Conservation (phyloP, 1,139 yeast species). For the Taphrina confusa region DNA sequence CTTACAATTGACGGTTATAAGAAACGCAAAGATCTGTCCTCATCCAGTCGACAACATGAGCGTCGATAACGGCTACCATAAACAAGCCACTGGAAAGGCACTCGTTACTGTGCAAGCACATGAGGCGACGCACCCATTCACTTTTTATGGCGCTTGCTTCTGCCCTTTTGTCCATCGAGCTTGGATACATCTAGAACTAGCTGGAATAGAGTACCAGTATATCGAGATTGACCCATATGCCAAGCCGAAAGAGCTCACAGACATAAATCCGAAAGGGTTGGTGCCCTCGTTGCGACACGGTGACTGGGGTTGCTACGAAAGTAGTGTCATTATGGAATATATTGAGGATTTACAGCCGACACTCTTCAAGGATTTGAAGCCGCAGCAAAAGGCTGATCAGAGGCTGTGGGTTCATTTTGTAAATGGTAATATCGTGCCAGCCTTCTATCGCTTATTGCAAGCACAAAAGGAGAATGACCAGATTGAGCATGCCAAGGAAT, state of each 20-base stretch:
- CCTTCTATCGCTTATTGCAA: constrained; percentile 32
- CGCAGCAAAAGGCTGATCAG: constrained; percentile 20
- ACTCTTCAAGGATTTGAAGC: background rate
- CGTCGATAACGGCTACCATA: constrained; percentile 29
- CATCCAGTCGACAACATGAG: constrained; percentile 1
- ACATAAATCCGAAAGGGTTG: constrained; percentile 31
- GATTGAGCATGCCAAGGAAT: constrained; percentile 16
- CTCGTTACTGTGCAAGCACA: constrained; percentile 16
- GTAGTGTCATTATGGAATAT: constrained; percentile 31
- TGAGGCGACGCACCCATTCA: background rate
- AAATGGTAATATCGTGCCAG: constrained; percentile 22
- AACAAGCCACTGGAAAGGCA: constrained; percentile 20
- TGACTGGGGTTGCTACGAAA: constrained; percentile 21
- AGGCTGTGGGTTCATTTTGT: constrained; percentile 16
- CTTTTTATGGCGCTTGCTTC: constrained; percentile 33
- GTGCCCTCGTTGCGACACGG: constrained; percentile 31
- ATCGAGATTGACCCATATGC: constrained; percentile 33
- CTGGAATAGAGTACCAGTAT: constrained; percentile 19
- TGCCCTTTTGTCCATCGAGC: constrained; percentile 36
- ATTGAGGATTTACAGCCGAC: constrained; percentile 25
- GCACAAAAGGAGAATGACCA: constrained; percentile 21
- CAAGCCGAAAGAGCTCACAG: constrained; percentile 30
- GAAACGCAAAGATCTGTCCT: background rate
- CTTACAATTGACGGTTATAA: background rate
- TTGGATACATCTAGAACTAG: constrained; percentile 26